Evolutionary conservation across 2,329 filamentous ascomycete genomes (phyloP).

Genomic region (Venturiaceae sp.): DNA sequence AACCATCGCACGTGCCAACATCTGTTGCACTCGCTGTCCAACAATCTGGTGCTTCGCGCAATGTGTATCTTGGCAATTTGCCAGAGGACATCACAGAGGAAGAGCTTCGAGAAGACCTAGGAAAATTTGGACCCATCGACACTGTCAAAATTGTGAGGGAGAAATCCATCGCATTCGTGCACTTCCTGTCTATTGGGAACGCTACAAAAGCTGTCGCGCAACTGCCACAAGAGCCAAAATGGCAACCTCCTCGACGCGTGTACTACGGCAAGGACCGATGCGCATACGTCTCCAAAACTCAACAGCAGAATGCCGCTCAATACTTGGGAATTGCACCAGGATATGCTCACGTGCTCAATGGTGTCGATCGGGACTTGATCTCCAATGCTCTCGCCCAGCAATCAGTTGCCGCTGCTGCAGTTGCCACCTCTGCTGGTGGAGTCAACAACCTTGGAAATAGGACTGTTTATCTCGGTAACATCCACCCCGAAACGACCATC

Average conservation of each 20-base stretch:
- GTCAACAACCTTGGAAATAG: constrained; percentile 97
- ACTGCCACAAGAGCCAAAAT: constrained; percentile 91
- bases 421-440: constrained; percentile 91
- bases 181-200: constrained; percentile 95
- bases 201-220: constrained; percentile 97
- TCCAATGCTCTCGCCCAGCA: constrained; percentile 94
- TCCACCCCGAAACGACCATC: constrained; percentile 96
- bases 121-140: constrained; percentile 93
- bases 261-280: constrained; percentile 99
- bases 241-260: constrained; percentile 89
- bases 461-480: constrained; percentile 96
- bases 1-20: constrained; percentile 94
- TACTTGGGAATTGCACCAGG: constrained; percentile 95
- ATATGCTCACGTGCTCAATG: constrained; percentile 92
- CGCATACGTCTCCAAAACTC: constrained; percentile 97
- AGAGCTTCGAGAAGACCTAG: constrained; percentile 85
- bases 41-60: constrained; percentile 91
- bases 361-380: constrained; percentile 91
- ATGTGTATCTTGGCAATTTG: constrained; percentile 92
- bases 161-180: constrained; percentile 96
- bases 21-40: constrained; percentile 96
- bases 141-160: constrained; percentile 96
- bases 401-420: constrained; percentile 90
- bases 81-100: constrained; percentile 85
- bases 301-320: constrained; percentile 97